phyloP scores from a whole-genome alignment of 192 early-diverging fungal genomes.

The Coemansia sp. region DNA sequence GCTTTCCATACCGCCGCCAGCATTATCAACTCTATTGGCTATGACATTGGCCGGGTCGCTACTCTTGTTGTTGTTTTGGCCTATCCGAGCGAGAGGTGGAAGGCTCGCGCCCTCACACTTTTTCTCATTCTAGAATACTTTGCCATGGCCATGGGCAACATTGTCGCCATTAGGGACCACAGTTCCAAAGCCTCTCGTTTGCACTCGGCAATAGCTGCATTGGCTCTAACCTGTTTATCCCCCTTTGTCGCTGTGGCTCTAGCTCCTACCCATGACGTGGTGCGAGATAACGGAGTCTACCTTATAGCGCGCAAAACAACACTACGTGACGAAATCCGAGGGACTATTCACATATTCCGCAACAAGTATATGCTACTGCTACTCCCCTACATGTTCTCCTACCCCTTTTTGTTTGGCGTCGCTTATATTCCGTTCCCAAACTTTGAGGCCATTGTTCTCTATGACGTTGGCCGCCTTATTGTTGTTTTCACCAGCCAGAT shows the following conservation, averaged over 20 bases:
- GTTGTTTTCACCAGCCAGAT: constrained; percentile 26
- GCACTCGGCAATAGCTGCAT: constrained; percentile 8
- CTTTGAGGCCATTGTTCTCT: constrained; percentile 22
- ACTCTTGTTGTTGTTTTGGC: constrained; percentile 28
- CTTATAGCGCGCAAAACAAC: constrained; percentile 27
- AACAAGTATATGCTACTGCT: constrained; percentile 27
- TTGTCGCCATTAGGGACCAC: constrained; percentile 14
- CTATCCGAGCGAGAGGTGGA: constrained; percentile 39
- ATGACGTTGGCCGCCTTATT: constrained; percentile 30
- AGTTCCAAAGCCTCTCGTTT: constrained; percentile 6
- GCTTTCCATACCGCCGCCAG: constrained; percentile 6
- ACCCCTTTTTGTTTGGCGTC: constrained; percentile 27
- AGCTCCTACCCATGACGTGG: constrained; percentile 23
- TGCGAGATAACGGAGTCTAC: constrained; percentile 39
- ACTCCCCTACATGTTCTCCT: constrained; percentile 34
- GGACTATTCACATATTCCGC: constrained; percentile 18
- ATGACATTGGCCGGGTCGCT: constrained; percentile 25
- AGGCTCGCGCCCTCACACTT: constrained; percentile 15
- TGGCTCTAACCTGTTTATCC: constrained; percentile 20
- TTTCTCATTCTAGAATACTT: constrained; percentile 28
- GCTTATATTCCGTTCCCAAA: constrained; percentile 23
- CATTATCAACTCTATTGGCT: constrained; percentile 12
- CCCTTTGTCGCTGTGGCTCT: constrained; percentile 21
- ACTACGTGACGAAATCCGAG: constrained; percentile 6
- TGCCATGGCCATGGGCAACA: constrained; percentile 29